Base-by-base conservation (phyloP, 1,284 basidiomycete species). In the Flammula alnicola region DNA sequence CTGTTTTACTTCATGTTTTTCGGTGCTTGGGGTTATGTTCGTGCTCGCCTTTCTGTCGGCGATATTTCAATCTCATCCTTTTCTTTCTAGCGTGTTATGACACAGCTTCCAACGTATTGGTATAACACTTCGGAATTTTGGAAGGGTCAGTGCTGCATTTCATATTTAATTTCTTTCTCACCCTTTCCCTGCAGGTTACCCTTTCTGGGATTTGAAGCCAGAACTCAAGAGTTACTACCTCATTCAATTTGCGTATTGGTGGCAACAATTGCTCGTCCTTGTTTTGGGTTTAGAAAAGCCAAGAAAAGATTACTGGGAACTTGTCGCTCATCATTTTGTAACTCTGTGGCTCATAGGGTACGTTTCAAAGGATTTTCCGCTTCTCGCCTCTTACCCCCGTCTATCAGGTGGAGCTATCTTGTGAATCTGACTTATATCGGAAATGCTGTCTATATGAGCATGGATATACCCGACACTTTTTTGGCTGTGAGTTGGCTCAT, bases 341-440 rank as follows among this genome's bases (percentile, higher is more conserved):
- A 98, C 97, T 0, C 78, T 99, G 19, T 99, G 95, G 95, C 79
- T 99, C 20, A 84, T 99, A 42, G 89, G 88, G 85, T 90, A 67
- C 42, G 76, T 61, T 48, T 20, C 45, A n/a, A 25, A 19, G 26
- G 12, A 27, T 51, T 49, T 40, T 26, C 36, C n/a, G 31, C 36
- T 42, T 31, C 41, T 17, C 19, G 8, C 36, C 23, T 33, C 35
- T 46, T 37, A 31, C 30, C 19, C 23, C 22, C 32, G 25, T 8
- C 19, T n/a, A 47, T 17, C 58, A 90, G 91, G 44, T 96, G 95
- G 94, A 94, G 91, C 62, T 97, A 95, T 63, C 66, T 84, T 29
- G 57, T 90, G 60, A 93, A 93, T 64, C 56, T 93, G 43, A 98
- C 95, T 0, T 75, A 86, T 58, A 95, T 98, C 45, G 96, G 96